Base-by-base conservation (phyloP, 257 asterid genomes). In the Jaltomata sinuosa region DNA sequence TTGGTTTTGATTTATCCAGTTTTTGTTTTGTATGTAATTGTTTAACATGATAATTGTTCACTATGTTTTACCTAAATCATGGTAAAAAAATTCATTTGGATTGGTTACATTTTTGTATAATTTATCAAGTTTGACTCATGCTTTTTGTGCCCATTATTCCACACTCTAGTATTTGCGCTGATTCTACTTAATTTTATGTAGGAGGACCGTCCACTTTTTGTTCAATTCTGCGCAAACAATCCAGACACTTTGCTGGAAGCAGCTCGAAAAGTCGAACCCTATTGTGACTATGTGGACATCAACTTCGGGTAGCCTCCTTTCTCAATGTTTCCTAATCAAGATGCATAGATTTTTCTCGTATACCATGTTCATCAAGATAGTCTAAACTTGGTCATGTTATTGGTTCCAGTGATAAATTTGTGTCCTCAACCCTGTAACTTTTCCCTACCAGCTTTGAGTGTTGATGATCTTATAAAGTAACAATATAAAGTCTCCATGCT, bases 161-260 rank as follows among this genome's bases (percentile, higher is more conserved):
- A 21, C 1, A 18, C 2, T 19, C 19, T 49, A 12, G 15, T 36
- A 25, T 42, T 83, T 62, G 25, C 29, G 52, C 45, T 83, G 16
- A 67, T 67, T 54, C 67, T 83, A 32, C n/a, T 49, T 69, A 38
- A 11, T 84, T 53, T 57, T 19, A 25, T 83, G 87, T 90, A 94
- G 98, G 99, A 94, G 88, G 99, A 97, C 45, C 92, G 98, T 85
- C 99, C 98, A 21, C 87, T 97, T 64, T 95, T 97, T 87, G 98
- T 97, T 90, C 99, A 97, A 86, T 97, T 97, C 74, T 97, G 99
- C 79, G 99, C 98, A 3, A 97, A 97, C 90, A 97, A 97, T 90
- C 99, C 99, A 7, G 92, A 92, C 82, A 83, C 87, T 82, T 87
- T 97, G 88, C 87, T 97, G 87, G 94, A 92, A 87, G 98, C 99